Evolutionary conservation across 2,329 filamentous ascomycete genomes (phyloP).

Genomic region (Trichoderma atroviride): DNA sequence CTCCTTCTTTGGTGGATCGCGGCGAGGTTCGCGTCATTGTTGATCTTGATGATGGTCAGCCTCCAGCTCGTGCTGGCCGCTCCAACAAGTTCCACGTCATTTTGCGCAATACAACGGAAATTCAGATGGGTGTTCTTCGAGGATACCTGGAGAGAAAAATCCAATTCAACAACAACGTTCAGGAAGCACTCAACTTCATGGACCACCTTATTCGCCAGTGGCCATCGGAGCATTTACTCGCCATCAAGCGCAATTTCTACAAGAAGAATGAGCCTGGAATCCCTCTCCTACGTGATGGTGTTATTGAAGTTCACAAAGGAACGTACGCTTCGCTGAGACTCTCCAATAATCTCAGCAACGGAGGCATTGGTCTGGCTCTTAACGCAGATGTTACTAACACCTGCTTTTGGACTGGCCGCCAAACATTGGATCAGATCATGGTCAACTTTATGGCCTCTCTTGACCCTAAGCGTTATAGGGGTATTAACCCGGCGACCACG

Average conservation of each 20-base stretch:
- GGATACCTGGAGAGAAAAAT: conserved; percentile 65
- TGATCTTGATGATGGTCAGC: conserved; percentile 71
- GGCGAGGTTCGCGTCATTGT: conserved; percentile 61
- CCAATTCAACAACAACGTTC: conserved; percentile 65
- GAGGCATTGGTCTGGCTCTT: conserved; percentile 68
- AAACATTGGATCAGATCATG: conserved; percentile 44
- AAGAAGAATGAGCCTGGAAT: conserved; percentile 51
- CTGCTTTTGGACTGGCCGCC: conserved; percentile 71
- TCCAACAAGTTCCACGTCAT: conserved; percentile 61
- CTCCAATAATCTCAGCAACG: conserved; percentile 55
- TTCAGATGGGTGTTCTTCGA: conserved; percentile 68
- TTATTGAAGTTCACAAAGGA: conserved; percentile 82
- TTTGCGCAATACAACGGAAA: conserved; percentile 65
- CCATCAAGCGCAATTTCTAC: conserved; percentile 86
- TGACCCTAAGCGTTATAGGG: conserved; percentile 36
- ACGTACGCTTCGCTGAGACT: conserved; percentile 84
- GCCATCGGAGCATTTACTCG: conserved; percentile 67
- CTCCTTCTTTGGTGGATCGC: conserved; percentile 45
- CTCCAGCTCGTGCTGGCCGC: conserved; percentile 40
- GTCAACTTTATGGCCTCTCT: conserved; percentile 40
- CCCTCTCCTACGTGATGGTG: conserved; percentile 57
- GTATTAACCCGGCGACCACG: conserved; percentile 35
- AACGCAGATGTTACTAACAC: conserved; percentile 93
- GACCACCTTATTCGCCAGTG: conserved; percentile 84
- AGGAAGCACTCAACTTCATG: conserved; percentile 85